phyloP scores from a whole-genome alignment of 176 grass and related monocot genomes.

The Carex kokanica region DNA sequence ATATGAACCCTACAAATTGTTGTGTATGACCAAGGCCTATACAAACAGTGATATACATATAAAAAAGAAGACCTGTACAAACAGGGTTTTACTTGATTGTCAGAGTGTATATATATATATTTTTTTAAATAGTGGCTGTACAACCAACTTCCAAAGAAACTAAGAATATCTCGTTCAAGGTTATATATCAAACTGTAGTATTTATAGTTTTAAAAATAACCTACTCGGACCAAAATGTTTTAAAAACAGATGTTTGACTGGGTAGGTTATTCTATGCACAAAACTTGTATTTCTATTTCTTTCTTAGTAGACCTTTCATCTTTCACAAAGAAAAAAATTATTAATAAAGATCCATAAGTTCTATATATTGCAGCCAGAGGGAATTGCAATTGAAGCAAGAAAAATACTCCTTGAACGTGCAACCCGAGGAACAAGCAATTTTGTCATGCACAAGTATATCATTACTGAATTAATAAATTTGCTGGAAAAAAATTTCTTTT shows the following conservation, averaged over 20 bases:
- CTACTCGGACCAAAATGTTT: too few relatives aligned
- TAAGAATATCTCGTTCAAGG: too few relatives aligned
- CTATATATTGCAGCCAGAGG: conserved; percentile 58
- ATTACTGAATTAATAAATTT: neutral
- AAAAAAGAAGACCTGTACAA: too few relatives aligned
- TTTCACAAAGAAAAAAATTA: neutral
- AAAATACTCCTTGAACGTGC: conserved; percentile 64
- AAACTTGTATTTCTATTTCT: neutral
- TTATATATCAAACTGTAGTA: too few relatives aligned
- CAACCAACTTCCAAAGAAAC: neutral
- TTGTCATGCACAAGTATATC: conserved; percentile 57
- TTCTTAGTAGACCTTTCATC: neutral
- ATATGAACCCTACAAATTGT: too few relatives aligned
- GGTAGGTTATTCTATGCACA: neutral
- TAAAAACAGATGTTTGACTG: too few relatives aligned
- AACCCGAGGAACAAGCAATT: conserved; percentile 49
- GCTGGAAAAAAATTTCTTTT: neutral
- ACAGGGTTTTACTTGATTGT: too few relatives aligned
- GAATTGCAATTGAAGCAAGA: conserved; percentile 70
- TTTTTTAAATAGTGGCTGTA: too few relatives aligned
- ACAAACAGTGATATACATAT: too few relatives aligned
- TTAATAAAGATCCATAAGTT: conserved; percentile 11
- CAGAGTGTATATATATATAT: too few relatives aligned
- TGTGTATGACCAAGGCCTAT: too few relatives aligned
- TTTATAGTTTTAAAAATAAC: too few relatives aligned